A percentile compares a stretch with the other conserved stretches of the same genome.
These are phyloP conservation scores for Ustilago sp. DNA, from an alignment of 1,284 basidiomycete species.

Conservation along the genomic window DNA sequence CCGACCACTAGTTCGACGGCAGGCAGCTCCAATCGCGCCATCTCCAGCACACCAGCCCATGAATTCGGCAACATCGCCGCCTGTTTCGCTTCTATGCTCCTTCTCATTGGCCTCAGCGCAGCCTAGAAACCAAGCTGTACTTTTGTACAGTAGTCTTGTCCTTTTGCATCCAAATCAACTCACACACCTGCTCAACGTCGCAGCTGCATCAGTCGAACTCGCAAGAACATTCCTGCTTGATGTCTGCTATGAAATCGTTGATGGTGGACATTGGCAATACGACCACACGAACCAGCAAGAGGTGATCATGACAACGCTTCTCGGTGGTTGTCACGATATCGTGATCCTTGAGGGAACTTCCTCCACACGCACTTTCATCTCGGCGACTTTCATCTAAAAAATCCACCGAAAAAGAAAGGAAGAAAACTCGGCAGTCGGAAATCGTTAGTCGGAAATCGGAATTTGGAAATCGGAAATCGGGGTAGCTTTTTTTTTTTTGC, in stretches of 20 bases:
- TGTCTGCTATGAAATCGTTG: not conserved
- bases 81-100: not conserved
- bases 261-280: not conserved
- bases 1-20: not conserved
- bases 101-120: not conserved
- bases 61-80: not conserved
- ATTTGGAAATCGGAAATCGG: conserved; percentile 15
- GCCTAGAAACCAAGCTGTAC: not conserved
- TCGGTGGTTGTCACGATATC: not conserved
- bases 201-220: not conserved
- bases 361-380: conserved; percentile 5
- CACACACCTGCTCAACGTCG: not conserved
- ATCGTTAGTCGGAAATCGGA: conserved; percentile 6
- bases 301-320: not conserved
- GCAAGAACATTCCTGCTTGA: not conserved
- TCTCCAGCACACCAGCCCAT: not conserved
- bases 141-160: not conserved
- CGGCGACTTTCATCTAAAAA: conserved; percentile 5
- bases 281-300: not conserved
- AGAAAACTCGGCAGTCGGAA: conserved; percentile 5
- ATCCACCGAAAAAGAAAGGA: not conserved
- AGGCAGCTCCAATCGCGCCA: not conserved
- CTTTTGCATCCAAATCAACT: not conserved
- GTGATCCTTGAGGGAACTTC: not conserved
- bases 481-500: conserved; percentile 18